Base-by-base conservation (phyloP, 2,329 filamentous ascomycete species). In the Colletotrichum navitas region DNA sequence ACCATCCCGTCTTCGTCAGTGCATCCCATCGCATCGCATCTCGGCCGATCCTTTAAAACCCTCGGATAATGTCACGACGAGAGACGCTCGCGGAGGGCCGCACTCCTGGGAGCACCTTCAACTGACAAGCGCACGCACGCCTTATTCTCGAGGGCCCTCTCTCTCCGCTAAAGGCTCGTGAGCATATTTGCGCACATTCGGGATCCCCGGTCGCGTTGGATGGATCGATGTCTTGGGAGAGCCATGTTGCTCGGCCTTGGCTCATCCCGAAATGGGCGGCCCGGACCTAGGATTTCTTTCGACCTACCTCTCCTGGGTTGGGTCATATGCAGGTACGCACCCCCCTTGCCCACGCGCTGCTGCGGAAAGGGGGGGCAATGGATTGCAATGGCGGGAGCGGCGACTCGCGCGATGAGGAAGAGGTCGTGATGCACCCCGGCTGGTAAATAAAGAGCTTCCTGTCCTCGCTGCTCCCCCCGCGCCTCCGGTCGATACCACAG, bases 231-330 rank as follows among this genome's bases (percentile, higher is more conserved):
- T 16, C 16, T 14, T 64, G 58, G 45, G n/a, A 12, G 10, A 10
- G 36, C 36, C 36, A 10, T 39, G 7, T 12, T 12, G 7, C 36
- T 11, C 11, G 3, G 34, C 47, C 60, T 63, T 54, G 60, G 60
- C 66, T 10, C 52, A 24, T 24, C 26, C 59, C 26, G 14, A 59
- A 32, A 51, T 34, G 45, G 68, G 68, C 45, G 52, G 29, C n/a
- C 1, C 64, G 45, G 64, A 55, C 45, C 36, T 14, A 58, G 1
- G 0, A 16, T 41, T 29, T n/a, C 59, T 68, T 59, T 47, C 52
- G 64, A 71, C 68, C 59, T 71, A 26, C 68, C 68, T 63, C 34
- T 71, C 68, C 59, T 51, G 63, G 64, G 7, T 60, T 68, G 68
- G 68, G 26, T 54, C 52, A 16, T 45, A 47, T 59, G 58, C 64